Base-by-base conservation (phyloP, 176 grass and related monocot genomes). In the Poa pratensis region DNA sequence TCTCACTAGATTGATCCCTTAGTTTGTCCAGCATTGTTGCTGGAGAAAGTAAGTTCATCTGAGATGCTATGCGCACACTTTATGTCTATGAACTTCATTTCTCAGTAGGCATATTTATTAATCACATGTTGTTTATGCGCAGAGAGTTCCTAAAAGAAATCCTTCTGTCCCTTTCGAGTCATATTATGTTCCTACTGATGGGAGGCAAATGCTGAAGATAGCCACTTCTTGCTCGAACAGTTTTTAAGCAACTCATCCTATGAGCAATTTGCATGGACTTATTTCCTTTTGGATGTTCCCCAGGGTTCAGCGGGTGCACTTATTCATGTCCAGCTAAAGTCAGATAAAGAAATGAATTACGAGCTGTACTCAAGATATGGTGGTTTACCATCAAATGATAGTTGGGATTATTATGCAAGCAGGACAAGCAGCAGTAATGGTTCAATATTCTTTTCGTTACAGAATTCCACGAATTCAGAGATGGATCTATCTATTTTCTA, bases 401-500 rank as follows among this genome's bases (percentile, higher is more conserved):
- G 51, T 60, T 98, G 89, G 93, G 96, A 98, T 84, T 98, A 95
- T 87, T 92, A 81, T 59, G 89, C 89, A 49, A 95, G 84, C 88
- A 85, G 78, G 54, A 90, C 81, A 68, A 94, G 84, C 79, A 89
- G 51, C 81, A 92, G 63, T 58, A 91, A 91, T 61, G 82, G 75
- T 86, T 88, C 93, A 52, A 80, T 90, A 57, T 85, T 87, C 78
- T 90, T 89, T 77, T 80, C 89, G 69, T 83, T 87, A 39, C 89
- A 94, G 45, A 89, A 88, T 84, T 95, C 91, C 50, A 87, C 77
- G 3, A 87, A 77, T 71, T 80, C 85, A 88, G 87, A 70, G 28
- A 91, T 98, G 86, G 91, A 94, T 84, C 82, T 98, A 77, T 98
- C 89, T 89, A 87, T 98, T 82, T 92, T 98, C 79, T 98, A 95